Conservation (phyloP, 2,329 filamentous ascomycete species). For the Colletotrichum sp. region DNA sequence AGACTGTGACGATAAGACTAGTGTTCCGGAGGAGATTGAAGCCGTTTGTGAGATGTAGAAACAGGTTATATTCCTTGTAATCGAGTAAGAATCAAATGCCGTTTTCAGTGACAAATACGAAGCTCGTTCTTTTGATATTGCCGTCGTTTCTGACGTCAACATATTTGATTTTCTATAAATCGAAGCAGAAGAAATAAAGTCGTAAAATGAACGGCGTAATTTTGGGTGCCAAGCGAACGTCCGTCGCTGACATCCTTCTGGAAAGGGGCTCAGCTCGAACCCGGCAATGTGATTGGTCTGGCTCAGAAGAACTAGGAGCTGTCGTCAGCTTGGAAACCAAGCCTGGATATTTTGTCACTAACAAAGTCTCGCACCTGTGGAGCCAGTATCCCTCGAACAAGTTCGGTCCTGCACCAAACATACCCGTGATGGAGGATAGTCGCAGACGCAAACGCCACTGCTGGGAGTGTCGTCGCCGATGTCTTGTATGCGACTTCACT, state of each 20-base stretch:
- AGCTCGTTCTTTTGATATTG: neutral
- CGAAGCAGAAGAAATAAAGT: neutral
- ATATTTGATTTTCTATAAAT: neutral
- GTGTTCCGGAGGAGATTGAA: neutral
- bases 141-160: neutral
- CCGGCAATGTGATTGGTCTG: neutral
- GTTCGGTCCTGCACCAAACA: neutral
- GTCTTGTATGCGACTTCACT: neutral
- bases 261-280: neutral
- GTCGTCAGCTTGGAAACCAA: neutral
- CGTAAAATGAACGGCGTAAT: neutral
- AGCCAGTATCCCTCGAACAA: neutral
- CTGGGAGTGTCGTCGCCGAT: slow-evolving; percentile 6
- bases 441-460: neutral
- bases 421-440: neutral
- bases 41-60: neutral
- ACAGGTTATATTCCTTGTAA: neutral
- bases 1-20: neutral
- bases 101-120: neutral
- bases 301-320: neutral
- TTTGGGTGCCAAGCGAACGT: neutral
- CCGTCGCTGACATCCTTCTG: neutral
- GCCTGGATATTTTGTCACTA: neutral
- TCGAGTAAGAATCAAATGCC: neutral
- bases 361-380: neutral